A percentile compares a stretch with the other conserved stretches of the same genome.
Conservation (phyloP, 257 asterid genomes). For the Solanum arcanum region DNA sequence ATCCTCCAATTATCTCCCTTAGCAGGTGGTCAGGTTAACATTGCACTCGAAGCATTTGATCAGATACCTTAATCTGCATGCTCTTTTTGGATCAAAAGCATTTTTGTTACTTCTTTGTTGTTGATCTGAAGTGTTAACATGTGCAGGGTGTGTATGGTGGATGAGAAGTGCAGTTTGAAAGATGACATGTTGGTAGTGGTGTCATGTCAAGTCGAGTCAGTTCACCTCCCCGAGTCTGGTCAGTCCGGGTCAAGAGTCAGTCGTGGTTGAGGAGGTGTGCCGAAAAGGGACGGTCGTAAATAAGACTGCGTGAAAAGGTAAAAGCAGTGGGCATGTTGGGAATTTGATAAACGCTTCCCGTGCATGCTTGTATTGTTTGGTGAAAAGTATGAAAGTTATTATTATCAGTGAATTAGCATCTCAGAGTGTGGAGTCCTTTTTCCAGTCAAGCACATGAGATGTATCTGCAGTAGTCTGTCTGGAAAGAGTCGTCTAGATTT, state of each 20-base stretch:
- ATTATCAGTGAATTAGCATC: neutral
- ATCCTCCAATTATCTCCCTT: neutral
- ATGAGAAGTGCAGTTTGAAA: conserved; percentile 15
- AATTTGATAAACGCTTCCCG: neutral
- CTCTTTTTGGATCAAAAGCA: neutral
- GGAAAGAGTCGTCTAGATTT: conserved; percentile 7
- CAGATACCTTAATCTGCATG: neutral
- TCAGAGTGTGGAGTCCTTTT: neutral
- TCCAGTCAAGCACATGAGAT: conserved; percentile 2
- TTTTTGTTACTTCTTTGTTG: neutral
- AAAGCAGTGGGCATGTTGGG: neutral
- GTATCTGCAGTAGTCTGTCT: conserved; percentile 4
- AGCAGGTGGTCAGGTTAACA: neutral
- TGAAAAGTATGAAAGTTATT: neutral
- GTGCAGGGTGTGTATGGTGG: conserved; percentile 10
- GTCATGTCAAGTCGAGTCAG: conserved; percentile 26
- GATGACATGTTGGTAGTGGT: conserved; percentile 20
- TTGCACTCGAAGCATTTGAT: neutral
- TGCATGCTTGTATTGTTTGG: conserved; percentile 2
- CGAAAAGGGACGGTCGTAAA: conserved; percentile 17
- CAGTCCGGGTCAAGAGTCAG: conserved; percentile 29
- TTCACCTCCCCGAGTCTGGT: conserved; percentile 43
- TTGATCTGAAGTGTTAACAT: neutral
- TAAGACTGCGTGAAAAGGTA: conserved; percentile 1
- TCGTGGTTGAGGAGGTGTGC: conserved; percentile 21